Evolutionary conservation across 345 rosid genomes (phyloP), one percentile per base, ranked within the genome.

Genomic region (Populus pruinosa): DNA sequence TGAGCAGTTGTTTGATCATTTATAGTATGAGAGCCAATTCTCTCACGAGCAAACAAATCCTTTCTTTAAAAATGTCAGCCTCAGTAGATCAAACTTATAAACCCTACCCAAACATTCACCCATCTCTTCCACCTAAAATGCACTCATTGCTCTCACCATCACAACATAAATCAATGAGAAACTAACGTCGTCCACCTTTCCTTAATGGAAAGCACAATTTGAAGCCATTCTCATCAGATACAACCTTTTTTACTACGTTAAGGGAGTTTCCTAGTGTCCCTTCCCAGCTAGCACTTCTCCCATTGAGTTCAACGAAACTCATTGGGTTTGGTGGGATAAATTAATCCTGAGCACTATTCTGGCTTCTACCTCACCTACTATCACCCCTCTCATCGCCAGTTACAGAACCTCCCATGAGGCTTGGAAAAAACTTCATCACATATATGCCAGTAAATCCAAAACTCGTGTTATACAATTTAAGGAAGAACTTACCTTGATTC

Each of bases 261-360:
- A 49, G 1, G 2, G 21, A 0, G 0, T 49, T 6, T 5, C 21
- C 5, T 2, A 17, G 4, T 16, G 55, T 5, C 21, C 21, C 55
- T 49, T 21, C 1, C 8, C 20, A 0, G 7, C 0, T 6, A 0
- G 20, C 21, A 49, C 6, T 1, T 49, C 20, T 5, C 14, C 0
- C 6, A 49, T 0, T 49, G 8, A 49, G 20, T 5, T 49, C 2
- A 49, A 49, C 55, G 17, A 49, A 49, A 49, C 55, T 4, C 53
- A 47, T 1, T 49, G 1, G 18, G 18, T 47, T 47, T 1, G 18
- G 0, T 20, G 4, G 1, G 20, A 49, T 0, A 49, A 49, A 5
- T 2, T 49, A 2, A 49, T 49, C 18, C 5, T 49, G 0, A 49
- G 55, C 12, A 20, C 0, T 2, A 49, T 49, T 2, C 0, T 49